Percentiles rank a stretch among this genome's conserved stretches.
These are phyloP conservation scores for Phytophthora palmivora DNA, from an alignment of 352 stramenopile species.

Conservation along the genomic window DNA sequence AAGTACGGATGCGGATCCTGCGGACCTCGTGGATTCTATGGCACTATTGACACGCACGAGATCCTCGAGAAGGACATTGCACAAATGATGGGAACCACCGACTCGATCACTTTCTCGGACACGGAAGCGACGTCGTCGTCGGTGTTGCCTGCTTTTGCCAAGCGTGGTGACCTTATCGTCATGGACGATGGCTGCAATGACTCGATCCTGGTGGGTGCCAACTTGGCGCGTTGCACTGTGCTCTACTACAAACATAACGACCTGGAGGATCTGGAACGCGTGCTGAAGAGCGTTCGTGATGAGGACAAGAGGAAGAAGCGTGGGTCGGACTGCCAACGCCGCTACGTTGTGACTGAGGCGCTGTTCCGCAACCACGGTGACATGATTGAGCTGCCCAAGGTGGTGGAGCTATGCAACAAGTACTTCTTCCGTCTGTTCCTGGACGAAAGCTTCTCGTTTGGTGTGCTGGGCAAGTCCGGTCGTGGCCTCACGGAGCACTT, in stretches of 20 bases:
- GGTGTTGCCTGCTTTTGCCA: slow-evolving; percentile 97
- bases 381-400: slow-evolving; percentile 93
- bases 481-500: slow-evolving; percentile 89
- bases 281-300: slow-evolving; percentile 88
- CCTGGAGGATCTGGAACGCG: slow-evolving; percentile 94
- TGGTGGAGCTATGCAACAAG: slow-evolving; percentile 93
- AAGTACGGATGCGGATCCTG: slow-evolving; percentile 98
- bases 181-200: slow-evolving; percentile 97
- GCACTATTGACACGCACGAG: slow-evolving; percentile 94
- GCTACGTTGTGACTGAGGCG: slow-evolving; percentile 98
- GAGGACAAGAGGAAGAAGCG: slow-evolving; percentile 91
- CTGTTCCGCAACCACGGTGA: slow-evolving; percentile 98
- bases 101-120: slow-evolving; percentile 98
- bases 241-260: slow-evolving; percentile 99
- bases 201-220: slow-evolving; percentile 93
- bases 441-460: slow-evolving; percentile 94
- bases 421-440: slow-evolving; percentile 90
- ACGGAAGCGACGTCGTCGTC: slow-evolving; percentile 94
- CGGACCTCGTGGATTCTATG: slow-evolving; percentile 98
- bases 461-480: slow-evolving; percentile 93
- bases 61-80: slow-evolving; percentile 93
- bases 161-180: slow-evolving; percentile 97
- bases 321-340: slow-evolving; percentile 87
- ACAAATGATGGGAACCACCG: slow-evolving; percentile 92
- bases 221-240: slow-evolving; percentile 93